Conservation (phyloP, 148 eudicot species). For the Chenopodium formosanum region DNA sequence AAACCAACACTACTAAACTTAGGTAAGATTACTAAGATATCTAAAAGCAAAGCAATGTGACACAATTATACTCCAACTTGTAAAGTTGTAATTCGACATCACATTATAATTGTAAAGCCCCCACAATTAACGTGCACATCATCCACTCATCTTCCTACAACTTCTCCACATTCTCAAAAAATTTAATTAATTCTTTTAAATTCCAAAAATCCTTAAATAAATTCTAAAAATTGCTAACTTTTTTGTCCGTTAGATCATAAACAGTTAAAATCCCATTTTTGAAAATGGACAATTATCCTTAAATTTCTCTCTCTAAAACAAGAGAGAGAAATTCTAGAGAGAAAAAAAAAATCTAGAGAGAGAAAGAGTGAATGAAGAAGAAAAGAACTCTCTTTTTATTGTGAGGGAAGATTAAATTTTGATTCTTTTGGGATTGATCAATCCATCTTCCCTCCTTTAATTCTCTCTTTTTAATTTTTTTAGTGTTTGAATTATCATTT, state of each 20-base stretch:
- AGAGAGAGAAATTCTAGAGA: conserved; percentile 21
- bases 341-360: too few species aligned
- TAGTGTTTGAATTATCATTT: neutral
- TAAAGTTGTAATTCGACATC: conserved; percentile 13
- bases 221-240: conserved; percentile 17
- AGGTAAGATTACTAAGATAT: neutral
- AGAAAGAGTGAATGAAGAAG: conserved; percentile 29
- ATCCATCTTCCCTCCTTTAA: conserved; percentile 14
- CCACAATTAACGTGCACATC: conserved; percentile 23
- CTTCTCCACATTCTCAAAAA: conserved; percentile 18
- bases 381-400: conserved; percentile 21
- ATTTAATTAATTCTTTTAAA: too few species aligned
- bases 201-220: neutral
- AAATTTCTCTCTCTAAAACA: conserved; percentile 22
- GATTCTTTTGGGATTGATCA: conserved; percentile 16
- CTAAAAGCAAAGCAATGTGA: conserved; percentile 17
- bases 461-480: neutral
- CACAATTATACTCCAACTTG: conserved; percentile 27
- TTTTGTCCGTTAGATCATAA: conserved; percentile 32
- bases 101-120: conserved; percentile 10
- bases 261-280: conserved; percentile 18
- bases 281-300: conserved; percentile 35
- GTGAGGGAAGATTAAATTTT: conserved; percentile 19
- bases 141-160: conserved; percentile 17
- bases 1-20: neutral